phyloP scores from a whole-genome alignment of 495 filamentous ascomycete genomes.

The Clavariopsis aquatica region DNA sequence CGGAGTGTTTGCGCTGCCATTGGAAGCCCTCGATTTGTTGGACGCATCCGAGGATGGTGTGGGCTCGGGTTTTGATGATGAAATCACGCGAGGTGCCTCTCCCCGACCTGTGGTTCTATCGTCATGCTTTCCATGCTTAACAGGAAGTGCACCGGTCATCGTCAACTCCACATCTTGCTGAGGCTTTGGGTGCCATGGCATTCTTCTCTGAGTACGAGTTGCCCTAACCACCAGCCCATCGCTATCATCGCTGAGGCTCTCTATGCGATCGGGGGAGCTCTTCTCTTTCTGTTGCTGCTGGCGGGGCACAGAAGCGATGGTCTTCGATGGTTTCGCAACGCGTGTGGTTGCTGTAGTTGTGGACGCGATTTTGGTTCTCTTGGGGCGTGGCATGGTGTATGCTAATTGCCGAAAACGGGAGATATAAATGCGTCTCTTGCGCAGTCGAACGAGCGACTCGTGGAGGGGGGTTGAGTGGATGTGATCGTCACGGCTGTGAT shows the following conservation, averaged over 20 bases:
- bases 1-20: not conserved
- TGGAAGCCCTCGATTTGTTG: conserved; percentile 7
- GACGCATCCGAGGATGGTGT: conserved; percentile 5
- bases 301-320: conserved; percentile 1
- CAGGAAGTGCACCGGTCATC: conserved; percentile 39
- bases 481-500: too few relatives aligned
- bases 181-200: conserved; percentile 13
- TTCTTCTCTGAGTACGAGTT: conserved; percentile 8
- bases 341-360: conserved; percentile 24
- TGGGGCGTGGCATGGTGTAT: conserved; percentile 48
- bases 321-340: conserved; percentile 15
- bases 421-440: conserved; percentile 3
- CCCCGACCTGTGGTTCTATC: not conserved
- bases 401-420: not conserved
- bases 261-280: not conserved
- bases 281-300: conserved; percentile 2
- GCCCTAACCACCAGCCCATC: conserved; percentile 37
- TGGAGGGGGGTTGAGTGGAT: not conserved
- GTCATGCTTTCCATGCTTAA: not conserved
- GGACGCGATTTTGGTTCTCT: conserved; percentile 48
- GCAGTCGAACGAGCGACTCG: conserved; percentile 3
- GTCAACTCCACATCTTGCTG: conserved; percentile 24
- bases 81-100: not conserved
- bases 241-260: conserved; percentile 35
- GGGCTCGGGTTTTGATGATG: not conserved